Percentiles rank a stretch among this genome's conserved stretches.
These are phyloP conservation scores for Phytophthora multivora DNA, from an alignment of 352 stramenopile genomes.

Conservation along the genomic window DNA sequence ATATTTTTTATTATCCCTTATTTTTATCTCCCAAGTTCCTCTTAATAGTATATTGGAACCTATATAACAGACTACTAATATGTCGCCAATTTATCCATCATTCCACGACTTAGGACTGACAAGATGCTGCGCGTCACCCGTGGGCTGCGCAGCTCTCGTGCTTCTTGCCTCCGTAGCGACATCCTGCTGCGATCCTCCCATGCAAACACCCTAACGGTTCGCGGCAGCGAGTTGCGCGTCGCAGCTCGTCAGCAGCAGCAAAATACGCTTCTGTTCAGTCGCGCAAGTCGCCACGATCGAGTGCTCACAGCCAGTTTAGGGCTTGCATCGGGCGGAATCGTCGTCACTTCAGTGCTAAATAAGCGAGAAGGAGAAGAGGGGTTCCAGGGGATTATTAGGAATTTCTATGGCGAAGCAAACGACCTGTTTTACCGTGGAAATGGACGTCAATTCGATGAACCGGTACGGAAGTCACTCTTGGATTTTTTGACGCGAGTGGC, in stretches of 20 bases:
- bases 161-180: background rate
- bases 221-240: constrained; percentile 20
- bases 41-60: constrained; percentile 7
- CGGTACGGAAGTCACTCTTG: constrained; percentile 24
- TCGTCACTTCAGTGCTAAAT: constrained; percentile 38
- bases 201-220: constrained; percentile 6
- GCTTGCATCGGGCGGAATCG: constrained; percentile 48
- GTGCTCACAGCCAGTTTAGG: constrained; percentile 58
- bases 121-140: constrained; percentile 15
- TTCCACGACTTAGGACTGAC: background rate
- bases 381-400: constrained; percentile 16
- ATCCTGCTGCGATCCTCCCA: constrained; percentile 15
- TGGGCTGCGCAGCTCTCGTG: constrained; percentile 6
- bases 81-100: background rate
- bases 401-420: constrained; percentile 36
- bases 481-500: background rate
- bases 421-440: constrained; percentile 33
- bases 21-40: background rate
- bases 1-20: too few species aligned
- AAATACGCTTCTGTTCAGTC: constrained; percentile 17
- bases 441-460: constrained; percentile 20
- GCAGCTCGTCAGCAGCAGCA: constrained; percentile 22
- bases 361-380: constrained; percentile 9
- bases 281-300: constrained; percentile 37
- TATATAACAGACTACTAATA: constrained; percentile 4